Conservation (phyloP, 768 basidiomycete species). For the Brasilioporus rufonigricans region DNA sequence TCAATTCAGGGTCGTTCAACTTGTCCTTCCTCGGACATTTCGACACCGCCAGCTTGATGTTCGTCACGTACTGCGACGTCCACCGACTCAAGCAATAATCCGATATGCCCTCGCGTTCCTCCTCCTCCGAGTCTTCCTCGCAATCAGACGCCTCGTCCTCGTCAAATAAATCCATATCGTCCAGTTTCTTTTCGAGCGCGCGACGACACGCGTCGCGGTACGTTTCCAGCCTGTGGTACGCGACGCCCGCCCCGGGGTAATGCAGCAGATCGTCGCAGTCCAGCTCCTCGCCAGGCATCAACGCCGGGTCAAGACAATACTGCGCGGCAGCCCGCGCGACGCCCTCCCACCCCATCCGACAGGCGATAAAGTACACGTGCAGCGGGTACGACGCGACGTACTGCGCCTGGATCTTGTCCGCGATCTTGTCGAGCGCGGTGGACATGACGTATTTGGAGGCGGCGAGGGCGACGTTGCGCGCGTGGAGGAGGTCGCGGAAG, state of each 20-base stretch:
- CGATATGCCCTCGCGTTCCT: background rate
- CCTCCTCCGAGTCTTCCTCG: background rate
- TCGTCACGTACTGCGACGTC: background rate
- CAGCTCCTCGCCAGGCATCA: background rate
- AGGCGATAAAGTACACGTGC: constrained; percentile 2
- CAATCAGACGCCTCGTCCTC: background rate
- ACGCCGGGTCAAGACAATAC: background rate
- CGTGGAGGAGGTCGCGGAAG: background rate
- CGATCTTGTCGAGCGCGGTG: constrained; percentile 1
- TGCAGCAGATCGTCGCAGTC: background rate
- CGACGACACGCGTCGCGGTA: background rate
- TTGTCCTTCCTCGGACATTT: background rate
- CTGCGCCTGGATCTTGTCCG: background rate
- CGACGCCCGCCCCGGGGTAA: background rate
- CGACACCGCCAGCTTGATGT: background rate
- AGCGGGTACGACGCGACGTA: background rate
- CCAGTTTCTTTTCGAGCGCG: background rate
- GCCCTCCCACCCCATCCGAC: background rate
- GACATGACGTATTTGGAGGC: constrained; percentile 5
- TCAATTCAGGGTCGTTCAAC: background rate
- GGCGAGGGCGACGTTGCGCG: background rate
- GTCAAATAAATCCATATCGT: background rate
- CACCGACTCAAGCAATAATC: background rate
- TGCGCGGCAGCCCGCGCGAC: background rate
- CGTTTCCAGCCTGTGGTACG: background rate